Percentiles rank a stretch among this genome's conserved stretches.
Evolutionary conservation across 768 basidiomycete species (phyloP).

Genomic region (Mycena olivaceomarginata): DNA sequence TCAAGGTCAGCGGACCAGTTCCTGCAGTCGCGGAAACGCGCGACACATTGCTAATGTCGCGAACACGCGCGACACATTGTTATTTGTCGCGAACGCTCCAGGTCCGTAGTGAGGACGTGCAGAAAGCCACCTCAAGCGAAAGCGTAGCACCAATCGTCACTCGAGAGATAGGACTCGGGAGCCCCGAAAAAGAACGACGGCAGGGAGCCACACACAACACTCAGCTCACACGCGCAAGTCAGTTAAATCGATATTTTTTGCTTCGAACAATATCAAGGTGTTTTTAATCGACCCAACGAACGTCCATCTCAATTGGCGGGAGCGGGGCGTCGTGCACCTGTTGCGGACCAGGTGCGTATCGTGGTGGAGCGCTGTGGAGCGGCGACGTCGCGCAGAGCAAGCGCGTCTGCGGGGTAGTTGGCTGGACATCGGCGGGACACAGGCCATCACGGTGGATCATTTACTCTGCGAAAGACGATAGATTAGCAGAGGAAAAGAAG

Average conservation of each 20-base stretch:
- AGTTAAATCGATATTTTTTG: slow-evolving; percentile 27
- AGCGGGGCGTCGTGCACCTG: slow-evolving; percentile 35
- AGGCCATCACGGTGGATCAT: slow-evolving; percentile 35
- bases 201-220: background rate
- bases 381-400: slow-evolving; percentile 39
- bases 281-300: slow-evolving; percentile 39
- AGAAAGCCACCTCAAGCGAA: too few species aligned
- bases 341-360: slow-evolving; percentile 33
- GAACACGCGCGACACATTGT: too few species aligned
- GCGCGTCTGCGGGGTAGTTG: slow-evolving; percentile 39
- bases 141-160: too few species aligned
- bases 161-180: too few species aligned
- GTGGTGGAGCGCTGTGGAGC: slow-evolving; percentile 28
- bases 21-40: too few species aligned
- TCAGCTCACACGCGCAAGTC: background rate
- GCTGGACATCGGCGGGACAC: slow-evolving; percentile 34
- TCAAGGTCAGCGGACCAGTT: too few species aligned
- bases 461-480: slow-evolving; percentile 33
- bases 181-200: background rate
- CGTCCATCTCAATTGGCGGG: slow-evolving; percentile 36
- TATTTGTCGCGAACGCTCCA: too few species aligned
- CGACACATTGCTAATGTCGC: too few species aligned
- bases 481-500: background rate
- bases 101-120: too few species aligned
- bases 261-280: slow-evolving; percentile 32